These are phyloP conservation scores for Magnolia officinalis DNA, from an alignment of 164 flowering plant species.

Conservation along the genomic window DNA sequence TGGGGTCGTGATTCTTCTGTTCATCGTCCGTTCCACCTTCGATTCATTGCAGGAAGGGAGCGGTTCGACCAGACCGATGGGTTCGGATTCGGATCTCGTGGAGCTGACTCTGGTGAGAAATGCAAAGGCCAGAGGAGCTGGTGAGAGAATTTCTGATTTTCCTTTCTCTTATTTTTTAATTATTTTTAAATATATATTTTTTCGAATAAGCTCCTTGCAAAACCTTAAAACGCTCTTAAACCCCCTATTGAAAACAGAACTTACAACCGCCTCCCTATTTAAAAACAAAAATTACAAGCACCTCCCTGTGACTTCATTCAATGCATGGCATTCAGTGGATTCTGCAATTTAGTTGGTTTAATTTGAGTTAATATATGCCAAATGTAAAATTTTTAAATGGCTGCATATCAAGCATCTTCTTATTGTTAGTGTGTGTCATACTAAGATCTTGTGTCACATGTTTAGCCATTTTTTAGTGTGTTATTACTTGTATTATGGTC, in stretches of 20 bases:
- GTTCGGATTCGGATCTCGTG: conserved; percentile 28
- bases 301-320: neutral
- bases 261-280: neutral
- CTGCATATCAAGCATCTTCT: neutral
- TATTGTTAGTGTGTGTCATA: too few species aligned
- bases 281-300: neutral
- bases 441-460: too few species aligned
- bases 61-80: neutral
- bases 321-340: neutral
- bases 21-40: conserved; percentile 26
- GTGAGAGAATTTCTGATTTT: conserved; percentile 10
- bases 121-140: conserved; percentile 39
- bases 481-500: too few species aligned
- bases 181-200: neutral
- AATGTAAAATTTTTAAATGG: too few species aligned
- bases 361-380: too few species aligned
- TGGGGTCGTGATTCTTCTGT: conserved; percentile 29
- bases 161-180: neutral
- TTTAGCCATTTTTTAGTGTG: too few species aligned
- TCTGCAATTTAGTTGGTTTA: neutral
- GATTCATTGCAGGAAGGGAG: conserved; percentile 19
- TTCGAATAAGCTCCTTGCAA: neutral
- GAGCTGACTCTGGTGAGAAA: conserved; percentile 41
- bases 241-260: neutral
- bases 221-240: neutral